These are phyloP conservation scores for Aspergillus ibericus DNA, from an alignment of 2,329 filamentous ascomycete species.

Conservation along the genomic window DNA sequence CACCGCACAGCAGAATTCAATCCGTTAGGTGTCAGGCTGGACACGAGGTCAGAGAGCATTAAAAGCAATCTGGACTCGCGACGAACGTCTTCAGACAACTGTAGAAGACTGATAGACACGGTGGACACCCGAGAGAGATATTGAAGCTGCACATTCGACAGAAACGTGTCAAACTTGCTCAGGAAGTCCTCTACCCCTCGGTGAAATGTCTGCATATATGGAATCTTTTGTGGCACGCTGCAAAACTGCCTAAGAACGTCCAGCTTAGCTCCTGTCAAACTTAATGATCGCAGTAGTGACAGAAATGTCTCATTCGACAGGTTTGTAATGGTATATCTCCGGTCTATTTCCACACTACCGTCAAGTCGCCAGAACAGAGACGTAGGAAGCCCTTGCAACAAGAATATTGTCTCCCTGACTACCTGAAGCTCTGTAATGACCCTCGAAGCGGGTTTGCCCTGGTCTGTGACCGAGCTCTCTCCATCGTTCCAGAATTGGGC, in stretches of 20 bases:
- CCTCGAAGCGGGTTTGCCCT: slow-evolving; percentile 24
- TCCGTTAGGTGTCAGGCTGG: slow-evolving; percentile 51
- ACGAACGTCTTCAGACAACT: slow-evolving; percentile 59
- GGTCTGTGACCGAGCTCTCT: slow-evolving; percentile 16
- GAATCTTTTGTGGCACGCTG: slow-evolving; percentile 48
- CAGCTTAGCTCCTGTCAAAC: slow-evolving; percentile 50
- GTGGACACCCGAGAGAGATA: slow-evolving; percentile 58
- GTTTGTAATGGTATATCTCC: slow-evolving; percentile 38
- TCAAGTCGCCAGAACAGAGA: slow-evolving; percentile 61
- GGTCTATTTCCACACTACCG: slow-evolving; percentile 37
- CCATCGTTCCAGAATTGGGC: slow-evolving; percentile 51
- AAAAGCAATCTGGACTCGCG: slow-evolving; percentile 57
- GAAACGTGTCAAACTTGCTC: slow-evolving; percentile 55
- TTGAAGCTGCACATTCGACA: slow-evolving; percentile 61
- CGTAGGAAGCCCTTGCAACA: slow-evolving; percentile 77
- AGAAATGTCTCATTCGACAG: slow-evolving; percentile 32
- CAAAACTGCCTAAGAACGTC: slow-evolving; percentile 52
- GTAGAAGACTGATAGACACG: slow-evolving; percentile 65
- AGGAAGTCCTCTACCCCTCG: slow-evolving; percentile 62
- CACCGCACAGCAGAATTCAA: slow-evolving; percentile 64
- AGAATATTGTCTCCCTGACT: slow-evolving; percentile 76
- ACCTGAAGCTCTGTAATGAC: slow-evolving; percentile 69
- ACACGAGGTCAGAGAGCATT: slow-evolving; percentile 62
- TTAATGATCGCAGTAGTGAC: slow-evolving; percentile 45
- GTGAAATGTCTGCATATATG: slow-evolving; percentile 71